Evolutionary conservation across 495 filamentous ascomycete species (phyloP).

Genomic region (Neurospora tetrasperma): DNA sequence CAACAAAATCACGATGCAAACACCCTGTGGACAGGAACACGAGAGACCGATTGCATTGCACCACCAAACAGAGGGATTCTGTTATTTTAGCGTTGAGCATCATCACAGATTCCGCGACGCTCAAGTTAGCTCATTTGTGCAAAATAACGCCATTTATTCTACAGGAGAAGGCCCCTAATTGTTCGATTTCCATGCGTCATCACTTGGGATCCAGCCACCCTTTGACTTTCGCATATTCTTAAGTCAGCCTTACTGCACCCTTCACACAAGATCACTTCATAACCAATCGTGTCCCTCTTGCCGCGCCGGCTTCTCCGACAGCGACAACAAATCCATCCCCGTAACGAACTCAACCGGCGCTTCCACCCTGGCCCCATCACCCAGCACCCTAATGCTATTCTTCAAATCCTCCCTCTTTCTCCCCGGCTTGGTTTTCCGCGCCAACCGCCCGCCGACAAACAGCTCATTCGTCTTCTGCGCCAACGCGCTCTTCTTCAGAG

Average conservation of each 20-base stretch:
- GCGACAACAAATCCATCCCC: neutral
- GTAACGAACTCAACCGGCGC: neutral
- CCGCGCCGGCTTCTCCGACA: neutral
- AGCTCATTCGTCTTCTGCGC: neutral
- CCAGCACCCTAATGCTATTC: conserved; percentile 6
- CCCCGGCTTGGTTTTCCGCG: conserved; percentile 2
- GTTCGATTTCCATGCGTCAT: neutral
- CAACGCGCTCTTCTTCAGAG: neutral
- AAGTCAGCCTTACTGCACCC: too few species aligned
- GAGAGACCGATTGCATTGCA: neutral
- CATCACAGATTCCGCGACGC: neutral
- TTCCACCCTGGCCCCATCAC: conserved; percentile 1
- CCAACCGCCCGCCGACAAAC: neutral
- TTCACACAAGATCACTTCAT: neutral
- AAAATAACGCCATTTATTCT: neutral
- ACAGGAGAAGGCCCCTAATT: neutral
- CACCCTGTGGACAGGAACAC: neutral
- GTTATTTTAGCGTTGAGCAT: neutral
- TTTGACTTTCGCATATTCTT: too few species aligned
- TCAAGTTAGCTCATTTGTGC: neutral
- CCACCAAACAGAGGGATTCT: neutral
- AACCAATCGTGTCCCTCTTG: neutral
- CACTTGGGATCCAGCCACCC: neutral
- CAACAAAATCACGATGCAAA: neutral
- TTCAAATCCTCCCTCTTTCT: conserved; percentile 12